Percentiles rank a stretch among this genome's conserved stretches.
phyloP scores from a whole-genome alignment of 192 early-diverging fungal genomes.

The Backusella psychrophila region DNA sequence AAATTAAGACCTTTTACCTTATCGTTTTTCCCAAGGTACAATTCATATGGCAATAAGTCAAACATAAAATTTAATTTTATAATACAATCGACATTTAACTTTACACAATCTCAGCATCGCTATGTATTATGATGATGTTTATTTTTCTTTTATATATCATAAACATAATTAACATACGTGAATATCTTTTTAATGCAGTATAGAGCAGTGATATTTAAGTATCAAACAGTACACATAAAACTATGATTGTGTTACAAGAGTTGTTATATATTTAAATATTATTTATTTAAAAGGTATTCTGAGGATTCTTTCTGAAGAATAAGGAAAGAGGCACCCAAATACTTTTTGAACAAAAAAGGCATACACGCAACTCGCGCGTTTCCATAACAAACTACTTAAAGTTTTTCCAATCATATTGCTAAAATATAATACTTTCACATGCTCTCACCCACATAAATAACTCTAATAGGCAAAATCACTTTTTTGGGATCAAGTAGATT shows the following conservation, averaged over 20 bases:
- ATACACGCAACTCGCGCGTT: neutral
- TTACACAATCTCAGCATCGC: neutral
- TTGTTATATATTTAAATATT: neutral
- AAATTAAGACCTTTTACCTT: neutral
- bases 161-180: neutral
- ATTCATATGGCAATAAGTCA: neutral
- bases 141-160: neutral
- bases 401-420: neutral
- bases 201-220: neutral
- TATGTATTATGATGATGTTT: neutral
- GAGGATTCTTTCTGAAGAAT: neutral
- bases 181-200: neutral
- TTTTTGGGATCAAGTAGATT: neutral
- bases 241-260: neutral
- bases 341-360: neutral
- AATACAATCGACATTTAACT: neutral
- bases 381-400: neutral
- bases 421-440: neutral
- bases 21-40: neutral
- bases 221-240: neutral
- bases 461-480: neutral
- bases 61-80: neutral
- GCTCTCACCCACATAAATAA: neutral
- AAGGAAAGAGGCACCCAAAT: neutral
- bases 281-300: neutral